Base-by-base conservation (phyloP, 192 early-diverging fungal species). In the Entomortierella lignicola region DNA sequence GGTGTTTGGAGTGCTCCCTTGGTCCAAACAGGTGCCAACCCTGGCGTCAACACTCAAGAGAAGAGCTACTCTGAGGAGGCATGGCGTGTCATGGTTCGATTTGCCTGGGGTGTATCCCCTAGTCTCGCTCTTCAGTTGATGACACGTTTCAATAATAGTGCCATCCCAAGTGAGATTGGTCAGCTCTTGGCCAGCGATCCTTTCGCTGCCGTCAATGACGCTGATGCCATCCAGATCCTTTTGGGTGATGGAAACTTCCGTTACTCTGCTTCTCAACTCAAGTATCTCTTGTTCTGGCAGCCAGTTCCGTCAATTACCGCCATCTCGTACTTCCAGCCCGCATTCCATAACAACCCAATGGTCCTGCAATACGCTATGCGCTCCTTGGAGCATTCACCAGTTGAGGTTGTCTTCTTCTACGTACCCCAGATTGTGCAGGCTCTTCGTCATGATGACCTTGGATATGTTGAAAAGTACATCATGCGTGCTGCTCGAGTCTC, bases 321-420 rank as follows among this genome's bases (percentile, higher is more conserved):
- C 8, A 87, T 94, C 27, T 85, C 89, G 12, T 97, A 90, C 71
- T 91, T 89, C 85, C 89, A 90, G 50, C 91, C 93, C 34, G 71
- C 85, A 18, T 88, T 86, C 81, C 88, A 86, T 56, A 85, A 88
- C 64, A 86, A 95, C 52, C 94, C 98, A 7, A 89, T 98, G 88
- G 87, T 96, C 1, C 79, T 98, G 60, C 98, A 99, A 79, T 99
- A 97, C 72, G 91, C 96, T 8, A 93, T 98, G 86, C 88, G 96
- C 18, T 89, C 93, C 34, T 80, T 99, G 13, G 94, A 97, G 70
- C 88, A 89, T 73, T 96, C 93, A 77, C 93, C 95, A 2, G 91
- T 98, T n/a, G 96, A 99, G 39, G 88, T 92, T 20, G 95, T 98
- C 13, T 99, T 99, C 85, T 99, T 99, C 81, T 99, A 99, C 58